These are phyloP conservation scores for Stemphylium lycopersici DNA, from an alignment of 2,329 filamentous ascomycete species.

Conservation along the genomic window DNA sequence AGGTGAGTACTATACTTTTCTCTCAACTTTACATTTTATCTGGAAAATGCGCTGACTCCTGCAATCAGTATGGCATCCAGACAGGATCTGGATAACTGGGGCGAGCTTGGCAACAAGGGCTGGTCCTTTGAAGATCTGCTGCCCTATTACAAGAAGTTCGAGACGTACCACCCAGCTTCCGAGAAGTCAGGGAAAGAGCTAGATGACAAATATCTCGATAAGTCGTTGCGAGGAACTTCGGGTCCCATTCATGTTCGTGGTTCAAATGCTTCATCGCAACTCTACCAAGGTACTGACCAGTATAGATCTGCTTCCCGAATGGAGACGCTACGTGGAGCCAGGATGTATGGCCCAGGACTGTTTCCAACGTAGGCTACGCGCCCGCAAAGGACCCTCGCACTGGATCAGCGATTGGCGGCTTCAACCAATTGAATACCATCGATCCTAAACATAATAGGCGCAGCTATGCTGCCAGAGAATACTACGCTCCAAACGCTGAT, in stretches of 20 bases:
- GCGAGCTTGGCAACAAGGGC: slow-evolving; percentile 46
- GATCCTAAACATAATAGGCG: slow-evolving; percentile 31
- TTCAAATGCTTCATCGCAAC: not conserved
- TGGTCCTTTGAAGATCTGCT: slow-evolving; percentile 46
- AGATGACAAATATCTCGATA: slow-evolving; percentile 35
- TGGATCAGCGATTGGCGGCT: slow-evolving; percentile 38
- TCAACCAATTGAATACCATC: slow-evolving; percentile 39
- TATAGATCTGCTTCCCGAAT: slow-evolving; percentile 30
- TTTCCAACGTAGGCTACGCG: slow-evolving; percentile 33
- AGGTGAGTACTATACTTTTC: not conserved
- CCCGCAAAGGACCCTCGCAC: slow-evolving; percentile 32
- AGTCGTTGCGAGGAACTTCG: slow-evolving; percentile 27
- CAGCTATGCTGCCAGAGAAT: slow-evolving; percentile 48
- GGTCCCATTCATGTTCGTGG: slow-evolving; percentile 33
- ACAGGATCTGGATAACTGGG: slow-evolving; percentile 49
- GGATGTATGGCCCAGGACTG: slow-evolving; percentile 37
- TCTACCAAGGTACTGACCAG: slow-evolving; percentile 8
- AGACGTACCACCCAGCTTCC: slow-evolving; percentile 39
- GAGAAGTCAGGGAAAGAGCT: slow-evolving; percentile 26
- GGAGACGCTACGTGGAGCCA: slow-evolving; percentile 29
- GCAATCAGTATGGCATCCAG: slow-evolving; percentile 30
- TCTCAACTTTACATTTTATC: not conserved
- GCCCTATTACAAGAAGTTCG: slow-evolving; percentile 47
- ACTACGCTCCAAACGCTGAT: slow-evolving; percentile 43
- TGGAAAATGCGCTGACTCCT: not conserved